Conservation (phyloP, 2,329 filamentous ascomycete species). For the Hymenoscyphus albidus region DNA sequence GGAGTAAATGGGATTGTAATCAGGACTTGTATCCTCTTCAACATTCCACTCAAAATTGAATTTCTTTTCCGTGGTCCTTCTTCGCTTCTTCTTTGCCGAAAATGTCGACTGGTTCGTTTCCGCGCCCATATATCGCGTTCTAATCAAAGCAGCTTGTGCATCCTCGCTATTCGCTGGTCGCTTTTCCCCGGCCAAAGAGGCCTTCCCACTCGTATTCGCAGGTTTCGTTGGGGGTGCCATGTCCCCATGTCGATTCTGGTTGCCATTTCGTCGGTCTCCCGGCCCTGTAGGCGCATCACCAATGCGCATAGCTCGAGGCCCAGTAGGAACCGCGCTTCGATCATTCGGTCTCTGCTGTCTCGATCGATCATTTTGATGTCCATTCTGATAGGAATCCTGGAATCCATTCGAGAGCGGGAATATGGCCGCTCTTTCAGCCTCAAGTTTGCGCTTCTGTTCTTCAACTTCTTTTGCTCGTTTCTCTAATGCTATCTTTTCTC, state of each 20-base stretch:
- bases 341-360: constrained; percentile 26
- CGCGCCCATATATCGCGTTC: constrained; percentile 85
- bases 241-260: constrained; percentile 21
- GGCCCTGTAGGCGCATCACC: constrained; percentile 47
- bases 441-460: constrained; percentile 50
- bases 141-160: constrained; percentile 69
- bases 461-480: constrained; percentile 71
- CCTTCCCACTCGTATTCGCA: constrained; percentile 28
- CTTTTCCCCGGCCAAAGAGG: constrained; percentile 37
- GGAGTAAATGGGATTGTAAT: constrained; percentile 79
- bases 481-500: constrained; percentile 75
- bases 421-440: constrained; percentile 30
- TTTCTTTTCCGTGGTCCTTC: constrained; percentile 89
- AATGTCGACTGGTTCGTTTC: constrained; percentile 85
- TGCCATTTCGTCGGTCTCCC: constrained; percentile 24
- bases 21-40: constrained; percentile 84
- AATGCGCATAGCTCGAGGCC: constrained; percentile 64
- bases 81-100: constrained; percentile 92
- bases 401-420: constrained; percentile 25
- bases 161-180: constrained; percentile 46
- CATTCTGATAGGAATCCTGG: constrained; percentile 13
- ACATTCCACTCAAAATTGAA: constrained; percentile 99
- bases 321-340: constrained; percentile 56
- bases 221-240: constrained; percentile 33
- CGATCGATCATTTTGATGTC: constrained; percentile 24